A percentile compares a stretch with the other conserved stretches of the same genome.
Conservation (phyloP, 1,284 basidiomycete genomes). For the Hortiboletus rubellus region DNA sequence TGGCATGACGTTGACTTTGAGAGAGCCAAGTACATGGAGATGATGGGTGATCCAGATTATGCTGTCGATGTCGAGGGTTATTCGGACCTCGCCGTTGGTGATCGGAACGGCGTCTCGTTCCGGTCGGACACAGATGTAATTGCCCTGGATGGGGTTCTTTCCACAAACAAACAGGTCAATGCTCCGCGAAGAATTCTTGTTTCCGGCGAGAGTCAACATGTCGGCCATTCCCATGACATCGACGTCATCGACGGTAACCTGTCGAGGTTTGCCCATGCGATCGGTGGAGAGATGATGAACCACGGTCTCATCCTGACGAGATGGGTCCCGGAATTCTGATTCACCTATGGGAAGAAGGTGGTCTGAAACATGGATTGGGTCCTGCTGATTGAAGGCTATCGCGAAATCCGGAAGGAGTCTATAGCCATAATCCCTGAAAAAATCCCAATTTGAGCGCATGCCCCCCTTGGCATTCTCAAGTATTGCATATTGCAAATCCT, state of each 20-base stretch:
- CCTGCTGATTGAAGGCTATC: constrained; percentile 3
- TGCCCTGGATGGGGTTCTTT: background rate
- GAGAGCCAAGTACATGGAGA: background rate
- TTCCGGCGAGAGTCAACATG: background rate
- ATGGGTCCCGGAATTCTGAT: background rate
- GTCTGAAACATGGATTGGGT: background rate
- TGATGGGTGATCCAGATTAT: constrained; percentile 8
- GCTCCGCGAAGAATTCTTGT: background rate
- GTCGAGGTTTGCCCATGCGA: background rate
- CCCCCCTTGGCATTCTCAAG: no score
- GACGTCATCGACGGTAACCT: background rate
- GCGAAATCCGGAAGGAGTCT: constrained; percentile 6
- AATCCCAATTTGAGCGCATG: background rate
- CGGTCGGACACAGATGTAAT: constrained; percentile 4
- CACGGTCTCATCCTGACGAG: background rate
- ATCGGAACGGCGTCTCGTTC: background rate
- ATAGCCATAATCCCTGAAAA: constrained; percentile 11
- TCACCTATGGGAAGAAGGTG: constrained; percentile 3
- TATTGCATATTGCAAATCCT: background rate
- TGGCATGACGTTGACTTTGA: constrained; percentile 8
- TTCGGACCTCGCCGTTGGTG: background rate
- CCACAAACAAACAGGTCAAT: constrained; percentile 4
- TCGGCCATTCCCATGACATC: constrained; percentile 10
- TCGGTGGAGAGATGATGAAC: background rate
- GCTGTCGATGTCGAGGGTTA: constrained; percentile 11